A percentile compares a stretch with the other conserved stretches of the same genome.
Evolutionary conservation across 179 eudicot species (phyloP).

Genomic region (Spinacia oleracea): DNA sequence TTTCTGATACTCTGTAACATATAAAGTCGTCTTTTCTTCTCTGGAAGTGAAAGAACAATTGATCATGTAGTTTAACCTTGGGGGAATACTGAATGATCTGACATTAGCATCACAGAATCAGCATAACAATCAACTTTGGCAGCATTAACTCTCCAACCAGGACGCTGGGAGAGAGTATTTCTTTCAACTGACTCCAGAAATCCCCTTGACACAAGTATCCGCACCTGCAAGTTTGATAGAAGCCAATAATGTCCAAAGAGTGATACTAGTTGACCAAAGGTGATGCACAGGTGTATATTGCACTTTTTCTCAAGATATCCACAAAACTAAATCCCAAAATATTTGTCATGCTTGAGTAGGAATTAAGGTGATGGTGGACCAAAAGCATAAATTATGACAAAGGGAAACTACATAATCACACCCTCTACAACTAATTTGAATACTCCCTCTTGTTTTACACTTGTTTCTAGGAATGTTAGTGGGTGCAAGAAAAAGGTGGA

Average conservation of each 20-base stretch:
- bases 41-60: no score
- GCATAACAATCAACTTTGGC: conserved; percentile 60
- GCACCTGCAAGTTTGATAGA: conserved; percentile 45
- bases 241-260: background rate
- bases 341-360: background rate
- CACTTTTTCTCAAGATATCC: background rate
- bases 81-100: conserved; percentile 85
- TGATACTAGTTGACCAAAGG: background rate
- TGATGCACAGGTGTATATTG: conserved; percentile 2
- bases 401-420: background rate
- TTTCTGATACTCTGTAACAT: no score
- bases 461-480: no score
- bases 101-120: conserved; percentile 75
- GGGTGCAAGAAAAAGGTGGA: no score
- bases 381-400: background rate
- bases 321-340: background rate
- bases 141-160: conserved; percentile 81
- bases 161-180: conserved; percentile 66
- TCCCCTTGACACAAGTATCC: conserved; percentile 60
- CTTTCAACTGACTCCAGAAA: conserved; percentile 76
- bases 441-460: no score
- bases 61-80: no score
- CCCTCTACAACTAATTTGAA: no score
- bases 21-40: no score
- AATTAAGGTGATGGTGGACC: background rate